These are phyloP conservation scores for Alternaria viburni DNA, from an alignment of 2,329 filamentous ascomycete species.

Conservation along the genomic window DNA sequence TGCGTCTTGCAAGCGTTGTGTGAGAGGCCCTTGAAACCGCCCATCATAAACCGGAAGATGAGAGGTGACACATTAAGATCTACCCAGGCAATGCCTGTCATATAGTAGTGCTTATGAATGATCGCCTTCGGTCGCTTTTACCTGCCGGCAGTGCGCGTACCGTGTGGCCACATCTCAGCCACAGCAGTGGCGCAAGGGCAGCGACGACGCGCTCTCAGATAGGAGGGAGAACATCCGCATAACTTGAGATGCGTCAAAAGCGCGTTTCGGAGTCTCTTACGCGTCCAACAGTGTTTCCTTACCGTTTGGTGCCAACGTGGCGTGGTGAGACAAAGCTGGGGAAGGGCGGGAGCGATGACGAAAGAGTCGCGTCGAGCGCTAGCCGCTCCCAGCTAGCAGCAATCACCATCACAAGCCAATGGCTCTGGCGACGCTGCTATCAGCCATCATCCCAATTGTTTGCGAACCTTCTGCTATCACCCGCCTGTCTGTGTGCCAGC, in stretches of 20 bases:
- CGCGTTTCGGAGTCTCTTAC: neutral
- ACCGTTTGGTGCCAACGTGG: neutral
- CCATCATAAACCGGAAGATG: too few relatives aligned
- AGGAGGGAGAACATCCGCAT: fast-evolving
- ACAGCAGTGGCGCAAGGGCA: neutral
- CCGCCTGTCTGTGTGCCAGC: conserved; percentile 3
- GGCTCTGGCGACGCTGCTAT: conserved; percentile 3
- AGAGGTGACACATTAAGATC: neutral
- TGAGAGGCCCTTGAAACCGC: neutral
- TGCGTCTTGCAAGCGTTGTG: neutral
- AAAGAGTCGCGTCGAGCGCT: conserved; percentile 22
- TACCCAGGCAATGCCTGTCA: neutral
- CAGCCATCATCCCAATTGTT: conserved; percentile 14
- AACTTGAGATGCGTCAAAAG: neutral
- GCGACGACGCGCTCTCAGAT: neutral
- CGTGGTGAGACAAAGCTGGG: conserved; percentile 11
- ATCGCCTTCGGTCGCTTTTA: neutral
- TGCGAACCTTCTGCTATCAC: conserved; percentile 9
- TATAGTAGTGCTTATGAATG: neutral
- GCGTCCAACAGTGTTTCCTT: neutral
- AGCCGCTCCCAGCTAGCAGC: conserved; percentile 18
- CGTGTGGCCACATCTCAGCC: neutral
- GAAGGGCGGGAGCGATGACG: conserved; percentile 26
- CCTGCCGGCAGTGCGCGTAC: neutral
- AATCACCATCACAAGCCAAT: conserved; percentile 36